A percentile compares a stretch with the other conserved stretches of the same genome.
Evolutionary conservation across 164 flowering plant species (phyloP).

Genomic region (Annona cherimola): DNA sequence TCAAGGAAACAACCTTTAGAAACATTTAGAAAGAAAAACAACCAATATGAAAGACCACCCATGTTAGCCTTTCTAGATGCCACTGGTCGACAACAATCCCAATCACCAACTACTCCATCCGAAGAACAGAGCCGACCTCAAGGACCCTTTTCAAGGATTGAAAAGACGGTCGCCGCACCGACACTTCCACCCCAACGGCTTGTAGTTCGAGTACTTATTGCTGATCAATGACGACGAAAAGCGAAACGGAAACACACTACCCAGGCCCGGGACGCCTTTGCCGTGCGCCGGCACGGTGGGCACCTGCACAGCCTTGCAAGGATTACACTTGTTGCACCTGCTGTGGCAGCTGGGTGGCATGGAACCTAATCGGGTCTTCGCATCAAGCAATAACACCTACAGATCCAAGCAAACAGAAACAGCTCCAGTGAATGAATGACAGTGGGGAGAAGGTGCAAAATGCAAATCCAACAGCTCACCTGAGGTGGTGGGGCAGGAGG

Average conservation of each 20-base stretch:
- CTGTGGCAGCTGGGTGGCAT: slow-evolving; percentile 87
- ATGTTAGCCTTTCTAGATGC: not conserved
- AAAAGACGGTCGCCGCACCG: slow-evolving; percentile 15
- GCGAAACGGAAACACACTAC: slow-evolving; percentile 7
- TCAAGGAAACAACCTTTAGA: not conserved
- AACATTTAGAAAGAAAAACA: not conserved
- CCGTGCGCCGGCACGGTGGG: slow-evolving; percentile 42
- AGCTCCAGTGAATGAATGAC: not conserved
- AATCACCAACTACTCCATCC: not conserved
- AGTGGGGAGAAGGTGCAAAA: not conserved
- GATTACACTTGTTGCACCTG: slow-evolving; percentile 78
- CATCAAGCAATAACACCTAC: slow-evolving; percentile 42
- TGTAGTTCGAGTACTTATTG: slow-evolving; percentile 49
- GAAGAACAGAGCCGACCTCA: not conserved
- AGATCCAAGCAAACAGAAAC: not conserved
- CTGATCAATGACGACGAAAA: slow-evolving; percentile 11
- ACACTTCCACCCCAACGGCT: slow-evolving; percentile 21
- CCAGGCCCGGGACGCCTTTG: slow-evolving; percentile 18
- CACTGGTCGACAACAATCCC: not conserved
- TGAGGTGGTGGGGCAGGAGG: slow-evolving; percentile 8
- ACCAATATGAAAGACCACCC: not conserved
- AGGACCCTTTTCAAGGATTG: slow-evolving; percentile 5
- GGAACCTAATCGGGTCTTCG: slow-evolving; percentile 69
- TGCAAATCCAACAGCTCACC: slow-evolving; percentile 6
- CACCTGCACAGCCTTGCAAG: slow-evolving; percentile 83